These are phyloP conservation scores for Leishmania braziliensis DNA, from an alignment of 208 protist species.

Conservation along the genomic window DNA sequence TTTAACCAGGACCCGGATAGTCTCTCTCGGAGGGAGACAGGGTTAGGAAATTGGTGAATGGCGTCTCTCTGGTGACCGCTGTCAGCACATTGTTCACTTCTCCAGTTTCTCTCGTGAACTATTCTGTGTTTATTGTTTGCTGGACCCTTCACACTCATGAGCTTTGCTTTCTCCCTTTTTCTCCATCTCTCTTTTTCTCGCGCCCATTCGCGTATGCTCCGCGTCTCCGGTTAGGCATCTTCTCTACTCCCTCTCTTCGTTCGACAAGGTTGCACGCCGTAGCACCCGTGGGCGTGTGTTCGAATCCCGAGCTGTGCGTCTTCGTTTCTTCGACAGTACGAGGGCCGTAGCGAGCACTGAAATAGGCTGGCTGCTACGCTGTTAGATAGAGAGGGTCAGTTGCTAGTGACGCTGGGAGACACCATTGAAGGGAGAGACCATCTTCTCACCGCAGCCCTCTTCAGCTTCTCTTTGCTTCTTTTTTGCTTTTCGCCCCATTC, in stretches of 20 bases:
- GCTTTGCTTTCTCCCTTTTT: slow-evolving; percentile 1
- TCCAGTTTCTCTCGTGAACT: background rate
- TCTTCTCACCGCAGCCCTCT: background rate
- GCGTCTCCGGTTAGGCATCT: background rate
- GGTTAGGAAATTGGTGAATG: background rate
- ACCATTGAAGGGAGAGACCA: background rate
- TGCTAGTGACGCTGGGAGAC: background rate
- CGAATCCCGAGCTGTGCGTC: background rate
- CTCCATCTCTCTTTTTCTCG: slow-evolving; percentile 5
- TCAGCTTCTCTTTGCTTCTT: background rate
- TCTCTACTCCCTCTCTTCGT: background rate
- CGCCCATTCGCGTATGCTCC: background rate
- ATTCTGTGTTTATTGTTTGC: background rate
- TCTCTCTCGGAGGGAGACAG: background rate
- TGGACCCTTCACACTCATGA: background rate
- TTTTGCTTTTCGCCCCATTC: background rate
- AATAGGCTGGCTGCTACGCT: background rate
- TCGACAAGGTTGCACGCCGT: background rate
- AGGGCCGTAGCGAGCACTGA: background rate
- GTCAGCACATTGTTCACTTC: background rate
- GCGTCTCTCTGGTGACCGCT: background rate
- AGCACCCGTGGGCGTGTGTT: background rate
- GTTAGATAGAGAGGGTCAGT: background rate
- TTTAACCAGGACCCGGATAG: background rate
- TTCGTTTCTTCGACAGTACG: slow-evolving; percentile 21